phyloP scores from a whole-genome alignment of 2,329 filamentous ascomycete species.

The Fusarium sp. region DNA sequence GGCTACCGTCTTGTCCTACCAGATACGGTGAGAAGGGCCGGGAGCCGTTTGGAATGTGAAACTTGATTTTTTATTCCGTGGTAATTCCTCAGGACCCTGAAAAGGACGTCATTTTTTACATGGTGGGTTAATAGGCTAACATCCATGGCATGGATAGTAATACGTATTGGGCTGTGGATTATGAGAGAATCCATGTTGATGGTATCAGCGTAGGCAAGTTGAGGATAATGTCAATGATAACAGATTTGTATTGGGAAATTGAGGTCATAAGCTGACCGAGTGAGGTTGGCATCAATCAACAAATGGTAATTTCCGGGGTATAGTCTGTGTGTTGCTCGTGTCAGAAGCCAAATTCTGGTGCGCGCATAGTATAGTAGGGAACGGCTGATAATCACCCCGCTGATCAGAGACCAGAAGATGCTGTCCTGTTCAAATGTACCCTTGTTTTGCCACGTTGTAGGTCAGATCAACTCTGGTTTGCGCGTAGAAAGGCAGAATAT shows the following conservation, averaged over 20 bases:
- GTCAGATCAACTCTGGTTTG: neutral
- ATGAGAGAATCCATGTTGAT: conserved; percentile 1
- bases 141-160: neutral
- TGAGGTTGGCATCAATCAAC: neutral
- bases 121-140: conserved; percentile 8
- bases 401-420: neutral
- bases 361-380: neutral
- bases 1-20: conserved; percentile 6
- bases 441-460: conserved; percentile 16
- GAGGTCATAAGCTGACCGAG: conserved; percentile 2
- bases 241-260: neutral
- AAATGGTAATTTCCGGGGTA: conserved; percentile 10
- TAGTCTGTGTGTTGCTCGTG: conserved; percentile 7
- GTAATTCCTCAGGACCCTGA: conserved; percentile 10
- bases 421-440: neutral
- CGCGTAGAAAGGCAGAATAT: neutral
- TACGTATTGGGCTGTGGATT: neutral
- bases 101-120: conserved; percentile 26
- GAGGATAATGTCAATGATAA: neutral
- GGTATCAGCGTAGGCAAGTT: neutral
- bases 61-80: conserved; percentile 32
- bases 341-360: neutral
- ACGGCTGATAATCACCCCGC: neutral
- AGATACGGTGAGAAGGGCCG: conserved; percentile 20
- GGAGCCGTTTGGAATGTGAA: conserved; percentile 29